Percentiles rank a stretch among this genome's conserved stretches.
These are phyloP conservation scores for Fomitiporia mediterranea DNA, from an alignment of 1,284 basidiomycete species.

Conservation along the genomic window DNA sequence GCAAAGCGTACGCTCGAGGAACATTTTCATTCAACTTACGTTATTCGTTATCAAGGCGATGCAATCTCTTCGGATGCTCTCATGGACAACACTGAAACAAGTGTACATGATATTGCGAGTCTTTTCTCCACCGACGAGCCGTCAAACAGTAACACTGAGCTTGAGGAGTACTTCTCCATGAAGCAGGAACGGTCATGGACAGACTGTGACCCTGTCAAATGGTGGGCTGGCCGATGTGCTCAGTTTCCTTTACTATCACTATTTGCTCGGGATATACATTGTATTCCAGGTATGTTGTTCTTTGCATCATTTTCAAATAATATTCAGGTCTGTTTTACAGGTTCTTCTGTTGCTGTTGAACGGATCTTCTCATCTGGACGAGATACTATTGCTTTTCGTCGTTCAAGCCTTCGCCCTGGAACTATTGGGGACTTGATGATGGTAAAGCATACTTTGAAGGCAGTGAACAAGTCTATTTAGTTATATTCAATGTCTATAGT, in stretches of 20 bases:
- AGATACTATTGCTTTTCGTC: constrained; percentile 34
- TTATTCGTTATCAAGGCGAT: too few relatives aligned
- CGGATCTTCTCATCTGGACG: constrained; percentile 34
- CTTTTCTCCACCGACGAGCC: neutral
- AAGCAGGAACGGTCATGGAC: constrained; percentile 12
- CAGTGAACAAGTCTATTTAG: too few relatives aligned
- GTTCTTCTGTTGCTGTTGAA: constrained; percentile 34
- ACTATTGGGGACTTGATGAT: constrained; percentile 34
- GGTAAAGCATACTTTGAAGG: constrained; percentile 25
- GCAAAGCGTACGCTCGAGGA: neutral
- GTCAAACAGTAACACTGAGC: constrained; percentile 14
- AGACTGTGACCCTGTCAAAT: constrained; percentile 21
- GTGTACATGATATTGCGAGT: constrained; percentile 5
- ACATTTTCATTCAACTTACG: constrained; percentile 8
- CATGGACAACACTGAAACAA: neutral
- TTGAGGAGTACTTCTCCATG: constrained; percentile 22
- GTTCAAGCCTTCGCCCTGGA: constrained; percentile 30
- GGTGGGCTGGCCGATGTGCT: constrained; percentile 21
- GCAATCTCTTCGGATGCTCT: neutral
- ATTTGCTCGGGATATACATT: constrained; percentile 23
- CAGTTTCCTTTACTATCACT: constrained; percentile 23
- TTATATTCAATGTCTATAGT: too few relatives aligned
- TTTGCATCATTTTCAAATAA: neutral
- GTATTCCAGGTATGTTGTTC: constrained; percentile 24
- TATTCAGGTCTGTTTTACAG: constrained; percentile 18